Base-by-base conservation (phyloP, 73 alveolate genomes). In the Stentor coeruleus region DNA sequence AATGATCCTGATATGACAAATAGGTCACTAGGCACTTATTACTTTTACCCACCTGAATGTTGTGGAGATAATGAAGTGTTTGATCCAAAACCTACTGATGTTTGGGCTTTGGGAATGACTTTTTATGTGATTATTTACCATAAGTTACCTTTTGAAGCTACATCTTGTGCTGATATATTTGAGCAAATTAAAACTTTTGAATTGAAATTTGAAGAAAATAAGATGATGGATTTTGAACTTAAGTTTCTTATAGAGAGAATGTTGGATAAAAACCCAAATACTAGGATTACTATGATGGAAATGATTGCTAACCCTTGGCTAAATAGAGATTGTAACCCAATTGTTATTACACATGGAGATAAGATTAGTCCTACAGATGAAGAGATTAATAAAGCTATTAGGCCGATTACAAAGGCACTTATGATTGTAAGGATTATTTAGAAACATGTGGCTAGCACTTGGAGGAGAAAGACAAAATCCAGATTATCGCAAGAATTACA, bases 21-120 rank as follows among this genome's bases (percentile, higher is more conserved):
- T n/a, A n/a, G n/a, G n/a, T n/a, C n/a, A n/a, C n/a, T n/a, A n/a
- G n/a, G n/a, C n/a, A 85, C 91, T 28, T 79, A 81, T 37, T 84
- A 84, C 28, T 85, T 74, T 57, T 40, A 79, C 81, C 79, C 91
- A 42, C 91, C 91, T 55, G 91, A 85, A 58, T 35, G 80, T 42
- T 77, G 85, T 58, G 37, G 40, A 59, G 35, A 33, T 35, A 26
- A 59, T 42, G 91, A 81, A 0, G 35, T 39, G 3, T 81, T 79
- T 35, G 73, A 37, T n/a, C n/a, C n/a, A 0, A 82, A 81, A 37
- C 91, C 88, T 28, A 59, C 81, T 3, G 91, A 85, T 59, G 58
- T 85, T 30, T 85, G 91, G 88, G 91, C 91, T 39, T 72, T 85
- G 36, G 91, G 91, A 57, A 49, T 85, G 4, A 85, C 91, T 58